A percentile compares a stretch with the other conserved stretches of the same genome.
Conservation (phyloP, 768 basidiomycete genomes). For the Hygrophorus pudorinus region DNA sequence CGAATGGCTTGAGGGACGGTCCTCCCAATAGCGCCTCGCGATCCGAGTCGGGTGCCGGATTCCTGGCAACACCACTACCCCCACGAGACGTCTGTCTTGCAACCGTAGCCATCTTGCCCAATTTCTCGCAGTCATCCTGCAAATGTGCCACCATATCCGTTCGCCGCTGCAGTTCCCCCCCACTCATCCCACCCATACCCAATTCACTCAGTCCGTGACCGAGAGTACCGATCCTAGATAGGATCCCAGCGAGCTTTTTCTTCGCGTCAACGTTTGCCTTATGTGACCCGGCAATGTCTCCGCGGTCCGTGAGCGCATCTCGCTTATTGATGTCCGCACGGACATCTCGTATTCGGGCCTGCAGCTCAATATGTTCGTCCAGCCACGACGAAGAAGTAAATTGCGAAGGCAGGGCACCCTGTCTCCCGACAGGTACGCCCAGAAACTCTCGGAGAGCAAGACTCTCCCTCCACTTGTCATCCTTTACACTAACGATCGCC, state of each 20-base stretch:
- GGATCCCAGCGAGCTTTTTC: constrained; percentile 66
- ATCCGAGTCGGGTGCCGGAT: constrained; percentile 43
- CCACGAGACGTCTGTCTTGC: constrained; percentile 44
- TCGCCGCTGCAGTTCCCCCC: constrained; percentile 87
- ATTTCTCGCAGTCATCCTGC: constrained; percentile 85
- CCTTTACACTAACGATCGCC: constrained; percentile 73
- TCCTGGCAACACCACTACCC: constrained; percentile 20
- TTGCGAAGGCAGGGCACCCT: constrained; percentile 30
- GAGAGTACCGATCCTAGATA: constrained; percentile 65
- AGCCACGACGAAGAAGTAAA: constrained; percentile 82
- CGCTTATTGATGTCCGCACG: constrained; percentile 83
- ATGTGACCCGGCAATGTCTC: constrained; percentile 67
- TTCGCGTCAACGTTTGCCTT: constrained; percentile 79
- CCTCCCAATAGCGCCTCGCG: constrained; percentile 55
- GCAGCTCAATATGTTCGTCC: constrained; percentile 76
- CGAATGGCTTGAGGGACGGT: constrained; percentile 31
- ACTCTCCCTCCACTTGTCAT: constrained; percentile 73
- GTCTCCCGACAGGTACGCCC: constrained; percentile 63
- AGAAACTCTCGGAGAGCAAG: constrained; percentile 82
- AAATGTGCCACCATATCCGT: constrained; percentile 83
- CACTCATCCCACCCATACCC: constrained; percentile 63
- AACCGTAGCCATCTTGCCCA: constrained; percentile 77
- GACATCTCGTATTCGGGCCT: constrained; percentile 66
- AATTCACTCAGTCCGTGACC: constrained; percentile 59
- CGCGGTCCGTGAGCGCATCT: constrained; percentile 69